These are phyloP conservation scores for Clohesyomyces aquaticus DNA, from an alignment of 495 filamentous ascomycete genomes.

Conservation along the genomic window DNA sequence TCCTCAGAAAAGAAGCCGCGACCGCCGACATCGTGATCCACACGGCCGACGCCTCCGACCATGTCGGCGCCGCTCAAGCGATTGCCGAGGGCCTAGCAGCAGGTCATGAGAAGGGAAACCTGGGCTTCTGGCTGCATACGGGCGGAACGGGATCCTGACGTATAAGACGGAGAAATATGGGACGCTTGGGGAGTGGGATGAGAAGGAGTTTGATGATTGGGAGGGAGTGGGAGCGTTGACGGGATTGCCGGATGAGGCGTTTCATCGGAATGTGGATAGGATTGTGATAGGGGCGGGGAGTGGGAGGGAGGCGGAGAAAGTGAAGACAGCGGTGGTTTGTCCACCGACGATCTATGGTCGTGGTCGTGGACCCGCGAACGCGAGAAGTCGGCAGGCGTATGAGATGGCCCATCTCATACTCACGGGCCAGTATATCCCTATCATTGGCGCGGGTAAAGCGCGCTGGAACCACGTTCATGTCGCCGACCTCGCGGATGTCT, in stretches of 20 bases:
- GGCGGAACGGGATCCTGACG: slow-evolving; percentile 65
- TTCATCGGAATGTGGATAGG: slow-evolving; percentile 65
- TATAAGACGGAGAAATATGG: slow-evolving; percentile 55
- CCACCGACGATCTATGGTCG: slow-evolving; percentile 81
- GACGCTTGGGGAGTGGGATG: slow-evolving; percentile 57
- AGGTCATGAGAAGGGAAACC: slow-evolving; percentile 47
- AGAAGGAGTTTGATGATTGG: slow-evolving; percentile 62
- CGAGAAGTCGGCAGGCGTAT: slow-evolving; percentile 66
- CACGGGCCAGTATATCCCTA: slow-evolving; percentile 50
- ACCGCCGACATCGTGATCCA: slow-evolving; percentile 67
- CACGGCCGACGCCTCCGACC: slow-evolving; percentile 44
- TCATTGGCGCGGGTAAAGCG: slow-evolving; percentile 65
- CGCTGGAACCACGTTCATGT: slow-evolving; percentile 76
- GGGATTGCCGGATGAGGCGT: slow-evolving; percentile 58
- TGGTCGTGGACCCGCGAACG: slow-evolving; percentile 67
- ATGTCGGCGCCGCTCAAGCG: slow-evolving; percentile 37
- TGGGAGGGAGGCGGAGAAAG: slow-evolving; percentile 50
- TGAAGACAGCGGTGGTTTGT: slow-evolving; percentile 69
- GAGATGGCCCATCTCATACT: no score
- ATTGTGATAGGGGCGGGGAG: slow-evolving; percentile 56
- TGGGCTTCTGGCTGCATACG: slow-evolving; percentile 63
- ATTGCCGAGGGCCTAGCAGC: slow-evolving; percentile 46
- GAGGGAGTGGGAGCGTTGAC: slow-evolving; percentile 59
- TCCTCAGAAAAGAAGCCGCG: slow-evolving; percentile 61
- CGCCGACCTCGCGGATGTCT: slow-evolving; percentile 69